Evolutionary conservation across 2,329 filamentous ascomycete genomes (phyloP).

Genomic region (Colletotrichum acutatum): DNA sequence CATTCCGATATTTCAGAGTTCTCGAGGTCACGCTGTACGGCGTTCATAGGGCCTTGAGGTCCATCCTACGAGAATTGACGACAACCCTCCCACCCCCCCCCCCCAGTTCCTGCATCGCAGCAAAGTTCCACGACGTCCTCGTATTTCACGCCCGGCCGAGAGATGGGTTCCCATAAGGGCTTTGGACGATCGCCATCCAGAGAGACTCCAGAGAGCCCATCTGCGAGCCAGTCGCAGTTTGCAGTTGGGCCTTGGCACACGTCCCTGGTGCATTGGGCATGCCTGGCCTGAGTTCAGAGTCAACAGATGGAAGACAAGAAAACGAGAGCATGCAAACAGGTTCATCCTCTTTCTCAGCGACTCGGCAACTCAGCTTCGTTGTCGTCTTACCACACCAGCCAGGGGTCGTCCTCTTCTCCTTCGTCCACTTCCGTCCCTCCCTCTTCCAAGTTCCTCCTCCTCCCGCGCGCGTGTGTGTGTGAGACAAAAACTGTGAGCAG

Average conservation of each 20-base stretch:
- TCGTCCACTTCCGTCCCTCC: neutral
- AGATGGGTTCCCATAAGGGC: neutral
- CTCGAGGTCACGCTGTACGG: neutral
- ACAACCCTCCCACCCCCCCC: too few relatives aligned
- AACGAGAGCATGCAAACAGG: neutral
- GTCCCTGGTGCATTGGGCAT: conserved; percentile 24
- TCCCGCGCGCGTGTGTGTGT: neutral
- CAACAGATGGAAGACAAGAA: neutral
- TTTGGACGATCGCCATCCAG: conserved; percentile 21
- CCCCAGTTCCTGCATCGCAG: neutral
- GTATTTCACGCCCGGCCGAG: conserved; percentile 26
- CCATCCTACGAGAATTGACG: neutral
- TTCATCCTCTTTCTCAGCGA: neutral
- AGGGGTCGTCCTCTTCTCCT: neutral
- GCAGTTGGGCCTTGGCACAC: conserved; percentile 20
- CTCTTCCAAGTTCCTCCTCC: too few relatives aligned
- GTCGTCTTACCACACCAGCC: neutral
- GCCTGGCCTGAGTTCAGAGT: neutral
- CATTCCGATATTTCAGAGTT: conserved; percentile 2
- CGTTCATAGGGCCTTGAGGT: neutral
- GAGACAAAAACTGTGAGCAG: neutral
- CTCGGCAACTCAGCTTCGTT: conserved; percentile 2
- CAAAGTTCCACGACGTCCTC: conserved; percentile 23
- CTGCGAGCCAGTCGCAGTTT: conserved; percentile 4
- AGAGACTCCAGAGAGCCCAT: neutral